Evolutionary conservation across 2,329 filamentous ascomycete species (phyloP).

Genomic region (Cordyceps fumosorosea): DNA sequence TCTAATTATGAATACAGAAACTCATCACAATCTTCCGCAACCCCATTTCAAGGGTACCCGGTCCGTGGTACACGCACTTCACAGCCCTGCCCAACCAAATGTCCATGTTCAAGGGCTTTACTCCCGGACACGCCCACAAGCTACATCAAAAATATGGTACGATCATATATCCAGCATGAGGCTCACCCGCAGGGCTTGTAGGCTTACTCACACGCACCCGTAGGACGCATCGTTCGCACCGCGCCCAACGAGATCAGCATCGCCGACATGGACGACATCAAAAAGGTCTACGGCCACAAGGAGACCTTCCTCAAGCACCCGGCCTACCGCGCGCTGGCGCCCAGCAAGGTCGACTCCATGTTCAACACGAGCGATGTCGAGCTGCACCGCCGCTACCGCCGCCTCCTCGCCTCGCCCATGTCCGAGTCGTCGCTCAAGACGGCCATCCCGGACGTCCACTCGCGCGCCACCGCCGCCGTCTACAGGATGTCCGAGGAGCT

Average conservation of each 20-base stretch:
- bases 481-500: conserved; percentile 39
- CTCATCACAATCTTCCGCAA: conserved; percentile 5
- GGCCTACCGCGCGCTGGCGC: conserved; percentile 20
- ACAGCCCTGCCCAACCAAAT: conserved; percentile 18
- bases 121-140: conserved; percentile 17
- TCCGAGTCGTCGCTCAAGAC: conserved; percentile 29
- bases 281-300: conserved; percentile 27
- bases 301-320: conserved; percentile 21
- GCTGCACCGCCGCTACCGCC: conserved; percentile 33
- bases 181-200: no score
- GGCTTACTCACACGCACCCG: not conserved
- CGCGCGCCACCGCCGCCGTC: conserved; percentile 33
- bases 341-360: conserved; percentile 18
- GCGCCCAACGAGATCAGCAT: conserved; percentile 20
- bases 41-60: conserved; percentile 17
- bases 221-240: conserved; percentile 22
- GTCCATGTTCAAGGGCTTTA: conserved; percentile 16
- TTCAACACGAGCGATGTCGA: conserved; percentile 35
- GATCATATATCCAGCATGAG: not conserved
- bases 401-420: conserved; percentile 35
- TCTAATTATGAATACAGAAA: not conserved
- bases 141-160: conserved; percentile 22
- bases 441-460: conserved; percentile 28
- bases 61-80: conserved; percentile 22
- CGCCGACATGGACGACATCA: conserved; percentile 18